phyloP scores from a whole-genome alignment of 1,139 yeast genomes.

The Groenewaldozyma sp. region DNA sequence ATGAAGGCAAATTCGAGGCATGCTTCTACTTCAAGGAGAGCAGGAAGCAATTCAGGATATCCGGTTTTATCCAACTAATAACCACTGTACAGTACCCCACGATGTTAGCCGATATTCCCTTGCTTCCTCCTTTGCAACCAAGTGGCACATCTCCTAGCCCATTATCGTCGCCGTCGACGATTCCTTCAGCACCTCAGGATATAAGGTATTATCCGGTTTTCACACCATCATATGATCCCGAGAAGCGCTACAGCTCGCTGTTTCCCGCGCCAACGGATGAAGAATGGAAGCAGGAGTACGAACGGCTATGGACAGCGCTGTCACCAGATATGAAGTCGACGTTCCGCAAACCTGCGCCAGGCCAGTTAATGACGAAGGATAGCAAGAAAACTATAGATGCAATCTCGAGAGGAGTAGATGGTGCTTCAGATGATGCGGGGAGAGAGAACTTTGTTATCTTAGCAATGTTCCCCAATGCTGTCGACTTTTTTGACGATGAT shows the following conservation, averaged over 20 bases:
- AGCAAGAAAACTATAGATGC: conserved; percentile 54
- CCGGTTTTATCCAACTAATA: conserved; percentile 35
- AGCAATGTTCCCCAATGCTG: conserved; percentile 60
- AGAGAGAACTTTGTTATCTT: conserved; percentile 60
- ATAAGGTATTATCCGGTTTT: conserved; percentile 16
- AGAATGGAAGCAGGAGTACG: conserved; percentile 60
- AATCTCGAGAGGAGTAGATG: conserved; percentile 76
- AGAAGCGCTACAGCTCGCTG: conserved; percentile 8
- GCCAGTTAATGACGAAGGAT: conserved; percentile 47
- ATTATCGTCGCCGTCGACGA: conserved; percentile 4
- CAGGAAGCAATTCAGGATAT: conserved; percentile 61
- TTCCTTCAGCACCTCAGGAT: conserved; percentile 9
- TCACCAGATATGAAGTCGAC: conserved; percentile 52
- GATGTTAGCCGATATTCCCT: conserved; percentile 8
- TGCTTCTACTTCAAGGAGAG: conserved; percentile 59
- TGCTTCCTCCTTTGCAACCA: conserved; percentile 8
- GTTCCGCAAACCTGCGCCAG: conserved; percentile 68
- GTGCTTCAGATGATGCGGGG: conserved; percentile 61
- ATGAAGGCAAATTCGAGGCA: conserved; percentile 54
- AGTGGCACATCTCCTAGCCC: conserved; percentile 8
- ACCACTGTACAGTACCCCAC: conserved; percentile 7
- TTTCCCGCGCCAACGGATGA: conserved; percentile 42
- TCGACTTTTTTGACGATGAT: conserved; percentile 50
- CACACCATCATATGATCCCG: conserved; percentile 16
- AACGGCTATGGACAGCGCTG: conserved; percentile 52